Base-by-base conservation (phyloP, 2,329 filamentous ascomycete species). In the Phyllosticta capitalensis region DNA sequence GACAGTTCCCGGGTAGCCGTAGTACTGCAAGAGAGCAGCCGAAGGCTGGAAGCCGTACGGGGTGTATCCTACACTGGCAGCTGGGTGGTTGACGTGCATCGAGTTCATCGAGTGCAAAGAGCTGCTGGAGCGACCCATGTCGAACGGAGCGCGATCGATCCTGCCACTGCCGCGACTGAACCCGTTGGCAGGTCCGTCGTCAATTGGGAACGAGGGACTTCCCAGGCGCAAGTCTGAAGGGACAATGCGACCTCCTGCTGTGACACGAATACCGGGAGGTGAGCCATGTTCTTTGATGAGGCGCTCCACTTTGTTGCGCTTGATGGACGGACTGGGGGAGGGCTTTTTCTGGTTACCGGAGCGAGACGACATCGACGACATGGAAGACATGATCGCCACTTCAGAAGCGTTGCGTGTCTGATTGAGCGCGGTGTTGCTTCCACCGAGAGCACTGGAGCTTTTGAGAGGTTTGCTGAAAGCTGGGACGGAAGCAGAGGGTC, bases 211-310 rank as follows among this genome's bases (percentile, higher is more conserved):
- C 58, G 69, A 67, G 20, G 67, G 62, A 56, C 65, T 67, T 51
- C 64, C 64, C 24, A 73, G 63, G n/a, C 67, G 68, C 55, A 72
- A 66, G 61, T 74, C 78, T 56, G 73, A 78, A 14, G 78, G 77
- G n/a, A 80, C 78, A 62, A 80, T 75, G 19, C 77, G 74, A n/a
- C 78, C 78, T 48, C 78, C 78, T 62, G 78, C 78, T 54, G 78
- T 80, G 51, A 80, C 78, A 60, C 78, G 75, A 59, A 80, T 68
- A 60, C 78, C 76, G 21, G 75, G 76, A 38, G 78, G 78, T 45
- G 78, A 80, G 58, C 78, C 78, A 69, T 80, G 78, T 62, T 77
- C 74, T 63, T 79, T 78, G 66, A 80, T 74, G 50, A 80, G 73
- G 50, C 71, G 73, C 64, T 79, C 77, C 12, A 74, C 76, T 63